Evolutionary conservation across 2,329 filamentous ascomycete species (phyloP), one percentile per base, ranked within the genome.

Genomic region (Monilinia laxa): DNA sequence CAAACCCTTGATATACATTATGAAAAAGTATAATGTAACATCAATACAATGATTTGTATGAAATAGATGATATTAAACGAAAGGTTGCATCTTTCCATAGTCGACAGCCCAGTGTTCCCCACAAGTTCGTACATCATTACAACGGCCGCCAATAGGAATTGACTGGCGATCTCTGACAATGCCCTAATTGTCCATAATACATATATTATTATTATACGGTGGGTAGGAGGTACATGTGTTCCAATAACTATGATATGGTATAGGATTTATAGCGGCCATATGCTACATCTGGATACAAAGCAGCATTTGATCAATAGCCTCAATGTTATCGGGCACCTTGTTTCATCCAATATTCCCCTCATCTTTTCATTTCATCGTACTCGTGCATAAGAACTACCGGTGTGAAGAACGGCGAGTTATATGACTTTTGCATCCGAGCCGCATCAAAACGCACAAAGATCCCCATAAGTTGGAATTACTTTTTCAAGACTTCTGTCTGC

Each of bases 81-180:
- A 28, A 28, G 28, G 28, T 28, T 28, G 4, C 28, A 28, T 28
- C 28, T 28, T 28, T 28, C 28, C 28, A 59, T 35, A 9, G 20
- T 35, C 12, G 12, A n/a, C 20, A 42, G n/a, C 25, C 42, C 35
- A n/a, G 25, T 49, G 18, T 60, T 49, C 57, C 42, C 57, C 57
- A 60, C 57, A 60, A 60, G 42, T 49, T 60, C 57, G 42, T n/a
- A 49, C 28, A 57, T 57, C 23, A 57, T 18, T 38, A 49, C 23
- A 60, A 59, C 42, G 42, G 57, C 28, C 20, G 12, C 57, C 57
- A 49, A 59, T 35, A 23, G 12, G 25, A 47, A 35, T 7, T 23
- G n/a, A 35, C 7, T 35, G 31, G 5, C 31, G 7, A 35, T 35
- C n/a, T 7, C 25, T 18, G 31, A 11, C 14, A 14, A 47, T 4